Conservation (phyloP, 2,329 filamentous ascomycete species). For the Curvularia sp. region DNA sequence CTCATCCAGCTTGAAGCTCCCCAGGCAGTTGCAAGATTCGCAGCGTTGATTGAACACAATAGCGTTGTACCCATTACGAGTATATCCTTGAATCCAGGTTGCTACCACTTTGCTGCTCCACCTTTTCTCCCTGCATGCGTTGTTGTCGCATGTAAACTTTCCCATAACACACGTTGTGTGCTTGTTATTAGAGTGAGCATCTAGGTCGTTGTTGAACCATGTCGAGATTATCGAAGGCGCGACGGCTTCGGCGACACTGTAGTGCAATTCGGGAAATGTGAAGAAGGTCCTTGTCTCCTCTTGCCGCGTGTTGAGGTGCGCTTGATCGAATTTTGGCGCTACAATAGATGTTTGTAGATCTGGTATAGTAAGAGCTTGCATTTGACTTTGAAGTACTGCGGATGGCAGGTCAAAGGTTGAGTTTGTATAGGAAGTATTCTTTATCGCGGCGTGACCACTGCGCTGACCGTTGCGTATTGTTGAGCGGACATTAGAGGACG, state of each 20-base stretch:
- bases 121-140: conserved; percentile 8
- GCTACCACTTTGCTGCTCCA: conserved; percentile 28
- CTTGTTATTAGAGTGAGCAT: conserved; percentile 8
- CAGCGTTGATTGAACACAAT: conserved; percentile 32
- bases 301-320: not conserved
- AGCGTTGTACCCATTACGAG: conserved; percentile 27
- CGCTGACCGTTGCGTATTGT: not conserved
- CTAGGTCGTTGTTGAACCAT: conserved; percentile 14
- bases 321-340: not conserved
- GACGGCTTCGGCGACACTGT: conserved; percentile 7
- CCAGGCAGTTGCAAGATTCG: conserved; percentile 25
- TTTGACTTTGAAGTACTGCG: not conserved
- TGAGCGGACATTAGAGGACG: not conserved
- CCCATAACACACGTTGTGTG: conserved; percentile 24
- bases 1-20: conserved; percentile 24
- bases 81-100: conserved; percentile 24
- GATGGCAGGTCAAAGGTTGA: not conserved
- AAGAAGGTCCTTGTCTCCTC: conserved; percentile 6
- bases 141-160: conserved; percentile 27
- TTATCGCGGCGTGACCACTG: not conserved
- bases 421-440: not conserved
- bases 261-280: conserved; percentile 14
- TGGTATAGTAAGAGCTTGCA: conserved; percentile 4
- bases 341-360: not conserved
- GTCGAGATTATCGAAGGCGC: conserved; percentile 1